Evolutionary conservation across 768 basidiomycete genomes (phyloP), one percentile per base, ranked within the genome.

Genomic region (Leccinum pellstonianum): DNA sequence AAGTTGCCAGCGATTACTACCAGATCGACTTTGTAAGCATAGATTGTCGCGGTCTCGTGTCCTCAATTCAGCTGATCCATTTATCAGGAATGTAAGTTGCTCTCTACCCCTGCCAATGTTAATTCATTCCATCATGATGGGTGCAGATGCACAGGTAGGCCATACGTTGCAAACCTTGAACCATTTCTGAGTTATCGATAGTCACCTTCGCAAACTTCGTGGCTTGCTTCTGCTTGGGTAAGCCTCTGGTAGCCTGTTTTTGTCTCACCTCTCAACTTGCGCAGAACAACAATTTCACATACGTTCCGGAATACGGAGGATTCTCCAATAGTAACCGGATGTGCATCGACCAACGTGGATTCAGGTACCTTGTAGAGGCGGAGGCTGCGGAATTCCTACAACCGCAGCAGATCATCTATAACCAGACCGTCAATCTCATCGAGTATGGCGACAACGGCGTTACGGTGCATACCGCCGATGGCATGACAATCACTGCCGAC

Each of bases 201-300:
- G 65, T 78, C 83, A 3, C 87, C 87, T 1, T 85, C 86, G 33
- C 79, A 86, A 67, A 83, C 81, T 0, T 87, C 86, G 1, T 82
- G 81, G 76, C 73, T 88, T 17, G 85, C 85, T n/a, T 80, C 84
- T 5, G 77, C 85, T n/a, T 84, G 84, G 85, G 87, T 86, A 70
- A 53, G 75, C 48, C 4, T 43, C 25, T 21, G 3, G 10, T 43
- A 43, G 17, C 41, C n/a, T 0, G 1, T 46, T 41, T 17, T 14
- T 15, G 10, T 1, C 60, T 54, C n/a, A 0, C 31, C 5, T 1
- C 38, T 5, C 55, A 66, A 69, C 10, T 50, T 49, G 0, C 8
- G 25, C 47, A 86, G 85, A 82, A 80, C 53, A 84, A 86, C 64
- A 88, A 88, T 66, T 84, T 81, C 64, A 88, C 88, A 15, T 74